Evolutionary conservation across 768 basidiomycete genomes (phyloP).

Genomic region (Tephrocybe sp.): DNA sequence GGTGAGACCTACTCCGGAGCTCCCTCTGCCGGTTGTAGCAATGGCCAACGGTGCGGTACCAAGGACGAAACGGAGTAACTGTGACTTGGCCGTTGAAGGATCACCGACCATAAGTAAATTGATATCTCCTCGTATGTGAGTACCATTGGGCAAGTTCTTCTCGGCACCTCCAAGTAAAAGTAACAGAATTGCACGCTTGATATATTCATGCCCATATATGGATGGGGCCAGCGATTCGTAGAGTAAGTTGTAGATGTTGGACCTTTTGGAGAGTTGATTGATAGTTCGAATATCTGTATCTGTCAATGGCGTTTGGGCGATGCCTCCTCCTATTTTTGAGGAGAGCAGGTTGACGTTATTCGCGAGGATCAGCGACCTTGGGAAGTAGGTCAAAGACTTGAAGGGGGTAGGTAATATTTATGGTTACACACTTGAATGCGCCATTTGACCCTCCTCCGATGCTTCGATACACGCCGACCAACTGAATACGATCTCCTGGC

Average conservation of each 20-base stretch:
- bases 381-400: slow-evolving; percentile 12
- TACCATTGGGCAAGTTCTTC: slow-evolving; percentile 96
- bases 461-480: slow-evolving; percentile 93
- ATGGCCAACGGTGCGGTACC: slow-evolving; percentile 96
- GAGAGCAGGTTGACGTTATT: slow-evolving; percentile 95
- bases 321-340: slow-evolving; percentile 92
- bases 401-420: slow-evolving; percentile 10
- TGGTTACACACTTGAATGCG: slow-evolving; percentile 80
- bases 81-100: slow-evolving; percentile 97
- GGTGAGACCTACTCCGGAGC: slow-evolving; percentile 98
- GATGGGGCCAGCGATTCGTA: slow-evolving; percentile 96
- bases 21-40: slow-evolving; percentile 96
- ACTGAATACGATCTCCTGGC: slow-evolving; percentile 94
- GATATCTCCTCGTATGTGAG: slow-evolving; percentile 98
- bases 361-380: slow-evolving; percentile 91
- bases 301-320: slow-evolving; percentile 88
- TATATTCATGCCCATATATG: slow-evolving; percentile 94
- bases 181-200: slow-evolving; percentile 91
- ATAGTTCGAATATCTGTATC: slow-evolving; percentile 94
- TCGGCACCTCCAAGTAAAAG: slow-evolving; percentile 95
- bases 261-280: slow-evolving; percentile 87
- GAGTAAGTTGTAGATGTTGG: slow-evolving; percentile 82
- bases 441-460: slow-evolving; percentile 88
- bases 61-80: slow-evolving; percentile 92
- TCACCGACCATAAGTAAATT: slow-evolving; percentile 99